Evolutionary conservation across 2,329 filamentous ascomycete species (phyloP), one percentile per base, ranked within the genome.

Genomic region (Podosphaera aphanis): DNA sequence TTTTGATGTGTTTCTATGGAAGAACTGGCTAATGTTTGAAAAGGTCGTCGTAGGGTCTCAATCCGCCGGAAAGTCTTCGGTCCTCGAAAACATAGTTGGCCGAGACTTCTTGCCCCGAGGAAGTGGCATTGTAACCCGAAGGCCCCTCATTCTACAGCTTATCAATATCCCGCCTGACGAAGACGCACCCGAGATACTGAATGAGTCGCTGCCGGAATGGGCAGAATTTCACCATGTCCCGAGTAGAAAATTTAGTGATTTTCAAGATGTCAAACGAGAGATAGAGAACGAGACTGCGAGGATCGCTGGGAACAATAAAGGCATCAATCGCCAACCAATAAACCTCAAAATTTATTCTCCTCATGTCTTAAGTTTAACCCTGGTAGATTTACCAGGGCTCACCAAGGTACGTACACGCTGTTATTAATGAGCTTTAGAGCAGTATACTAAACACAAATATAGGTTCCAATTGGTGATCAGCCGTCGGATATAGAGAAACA

Each of bases 321-420:
- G 90, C 57, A 98, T 98, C 67, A 94, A 93, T 63, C 73, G 90
- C 51, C 83, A 93, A 60, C 85, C 90, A 49, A 98, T 98, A 63
- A 95, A 98, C 64, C 73, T 98, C 54, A 95, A 95, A 62, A 90
- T 98, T 51, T 98, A 93, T 67, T 95, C 90, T 40, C 86, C 90
- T 20, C 81, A 94, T 62, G 90, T 98, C 49, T 73, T 98, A 49
- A 98, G 92, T 64, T 69, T 98, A 64, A 98, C 90, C 2, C 68
- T 98, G 56, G 90, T 98, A 49, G 90, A 98, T 69, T 65, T 98
- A 58, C 90, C 90, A 2, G 90, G 90, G 56, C 66, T 98, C 60
- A 98, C 90, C 57, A 95, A 98, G 72, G 81, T 84, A 61, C 45
- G 63, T 47, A 19, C 1, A 18, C 20, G 6, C n/a, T n/a, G 8